Evolutionary conservation across 495 filamentous ascomycete species (phyloP), one percentile per base, ranked within the genome.

Genomic region (Neurospora sp.): DNA sequence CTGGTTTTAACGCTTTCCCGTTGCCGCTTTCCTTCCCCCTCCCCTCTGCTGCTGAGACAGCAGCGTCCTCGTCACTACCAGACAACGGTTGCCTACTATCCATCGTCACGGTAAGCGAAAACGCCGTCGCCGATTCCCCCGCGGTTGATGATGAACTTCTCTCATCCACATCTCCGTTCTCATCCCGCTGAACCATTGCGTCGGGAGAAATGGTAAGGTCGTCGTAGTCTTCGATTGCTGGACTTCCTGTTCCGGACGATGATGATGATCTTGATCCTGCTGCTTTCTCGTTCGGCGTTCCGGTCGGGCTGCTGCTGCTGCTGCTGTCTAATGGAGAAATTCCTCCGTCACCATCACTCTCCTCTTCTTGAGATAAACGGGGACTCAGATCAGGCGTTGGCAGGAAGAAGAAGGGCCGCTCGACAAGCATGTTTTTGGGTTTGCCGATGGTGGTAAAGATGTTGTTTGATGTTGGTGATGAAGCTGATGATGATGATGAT

Each of bases 141-240:
- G 20, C 46, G 20, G 10, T 27, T 59, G 20, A 14, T 59, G 20
- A 14, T 27, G 20, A 59, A 59, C 22, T 22, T 59, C 20, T 22
- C 48, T 59, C 2, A 27, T 35, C 27, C 48, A 27, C 27, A 31
- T 65, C 14, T 35, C 27, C 53, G 7, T 35, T 65, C 14, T 65
- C 53, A 65, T 65, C 53, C 53, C 53, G 6, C 14, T 65, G 53
- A 2, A 68, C 39, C 38, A 44, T 27, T 3, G 69, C 46, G 39
- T 11, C 38, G 6, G 68, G 70, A 4, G 53, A n/a, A 22, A 20
- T 68, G 65, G 39, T 46, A 3, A 73, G 16, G 40, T 71, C 69
- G 53, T 75, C 72, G 69, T 73, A 73, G 48, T 75, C 74, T 69
- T 75, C 74, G 6, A 65, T 65, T 35, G 53, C 53, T 9, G 53